Evolutionary conservation across 2,329 filamentous ascomycete genomes (phyloP).

Genomic region (Fusarium udum): DNA sequence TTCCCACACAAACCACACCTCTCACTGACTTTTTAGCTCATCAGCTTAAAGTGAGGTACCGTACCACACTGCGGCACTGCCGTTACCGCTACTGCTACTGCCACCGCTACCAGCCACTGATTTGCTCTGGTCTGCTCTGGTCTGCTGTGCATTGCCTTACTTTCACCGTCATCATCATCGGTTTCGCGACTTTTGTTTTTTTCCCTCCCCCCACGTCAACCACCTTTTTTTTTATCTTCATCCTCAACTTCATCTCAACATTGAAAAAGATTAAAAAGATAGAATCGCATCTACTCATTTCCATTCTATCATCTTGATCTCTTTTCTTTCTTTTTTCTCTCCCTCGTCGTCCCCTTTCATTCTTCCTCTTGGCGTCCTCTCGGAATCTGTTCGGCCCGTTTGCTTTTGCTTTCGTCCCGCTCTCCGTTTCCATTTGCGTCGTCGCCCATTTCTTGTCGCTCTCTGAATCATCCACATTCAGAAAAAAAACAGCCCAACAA

Average conservation of each 20-base stretch:
- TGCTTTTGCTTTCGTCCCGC: constrained; percentile 38
- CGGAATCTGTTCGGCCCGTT: constrained; percentile 40
- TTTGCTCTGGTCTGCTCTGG: not conserved
- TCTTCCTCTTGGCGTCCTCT: constrained; percentile 27
- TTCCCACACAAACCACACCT: not conserved
- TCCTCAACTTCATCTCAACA: constrained; percentile 18
- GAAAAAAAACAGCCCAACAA: not conserved
- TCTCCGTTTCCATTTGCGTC: constrained; percentile 36
- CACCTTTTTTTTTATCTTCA: not conserved
- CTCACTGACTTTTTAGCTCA: not conserved
- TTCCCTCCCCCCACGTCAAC: not conserved
- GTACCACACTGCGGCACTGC: constrained; percentile 5
- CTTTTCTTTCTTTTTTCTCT: not conserved
- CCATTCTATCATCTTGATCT: constrained; percentile 4
- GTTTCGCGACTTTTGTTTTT: constrained; percentile 19
- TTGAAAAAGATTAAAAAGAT: constrained; percentile 21
- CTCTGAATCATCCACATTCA: constrained; percentile 20
- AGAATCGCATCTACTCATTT: constrained; percentile 15
- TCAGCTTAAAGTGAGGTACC: constrained; percentile 5
- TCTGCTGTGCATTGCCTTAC: not conserved
- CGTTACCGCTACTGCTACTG: constrained; percentile 7
- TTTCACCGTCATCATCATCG: constrained; percentile 32
- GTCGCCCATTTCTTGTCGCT: constrained; percentile 11
- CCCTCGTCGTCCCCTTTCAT: constrained; percentile 15
- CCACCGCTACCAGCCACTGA: constrained; percentile 11